Base-by-base conservation (phyloP, 805 yeast genomes). In the Maudiozyma saulgeensis region DNA sequence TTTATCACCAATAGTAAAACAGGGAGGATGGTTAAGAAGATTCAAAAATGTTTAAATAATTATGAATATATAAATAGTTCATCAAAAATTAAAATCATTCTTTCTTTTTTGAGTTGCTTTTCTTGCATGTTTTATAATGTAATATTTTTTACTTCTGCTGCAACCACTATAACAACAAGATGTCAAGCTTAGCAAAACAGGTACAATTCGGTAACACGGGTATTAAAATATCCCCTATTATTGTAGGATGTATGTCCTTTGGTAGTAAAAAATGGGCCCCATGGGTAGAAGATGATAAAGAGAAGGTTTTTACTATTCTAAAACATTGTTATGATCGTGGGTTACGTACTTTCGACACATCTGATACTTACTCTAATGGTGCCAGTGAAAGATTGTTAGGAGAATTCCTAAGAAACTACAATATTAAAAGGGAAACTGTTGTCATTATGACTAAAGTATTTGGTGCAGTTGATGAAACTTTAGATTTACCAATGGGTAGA, bases 161-260 rank as follows among this genome's bases (percentile, higher is more conserved):
- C 23, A 4, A 21, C 4, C 4, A 4, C 23, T 4, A 3, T 21
- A 21, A 21, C 23, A 21, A 21, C 23, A 21, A 21, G 23, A 41
- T 41, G 44, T 6, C 34, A 15, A 4, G 6, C 4, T 41, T 41
- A 23, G 51, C 45, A 12, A 40, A 48, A 34, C 63, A 53, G 43
- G 60, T 58, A n/a, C 53, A 54, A 43, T 50, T 68, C 11, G 81
- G 81, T 5, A 56, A 60, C 19, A 70, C 79, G 0, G 82, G 82
- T 1, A 64, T 79, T 38, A 69, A 71, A 52, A 67, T 78, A 41
- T 74, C 81, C 40, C 69, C 69, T 35, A 57, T 78, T 18, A 68
- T 79, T 48, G 71, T 77, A 12, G 84, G 82, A 11, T 76, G 80
- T 53, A 77, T 78, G 82, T 62, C 76, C 2, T 75, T 63, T 54